phyloP scores from a whole-genome alignment of 352 stramenopile genomes.

The Pythium rhizo-oryzae region DNA sequence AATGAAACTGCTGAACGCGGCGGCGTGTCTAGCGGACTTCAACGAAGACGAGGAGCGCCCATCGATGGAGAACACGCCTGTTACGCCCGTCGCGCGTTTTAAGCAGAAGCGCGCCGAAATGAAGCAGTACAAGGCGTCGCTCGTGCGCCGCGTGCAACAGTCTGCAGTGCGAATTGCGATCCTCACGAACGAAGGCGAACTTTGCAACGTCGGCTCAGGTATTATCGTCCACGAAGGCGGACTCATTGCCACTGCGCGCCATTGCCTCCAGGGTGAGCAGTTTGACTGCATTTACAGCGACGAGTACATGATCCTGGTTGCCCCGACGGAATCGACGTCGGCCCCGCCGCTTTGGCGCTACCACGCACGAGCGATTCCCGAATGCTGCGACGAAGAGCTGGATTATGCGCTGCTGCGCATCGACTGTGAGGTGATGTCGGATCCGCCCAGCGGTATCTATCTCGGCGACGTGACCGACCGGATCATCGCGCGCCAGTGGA shows the following conservation, averaged over 20 bases:
- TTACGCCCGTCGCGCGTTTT: constrained; percentile 79
- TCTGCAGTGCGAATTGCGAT: constrained; percentile 86
- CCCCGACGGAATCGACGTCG: constrained; percentile 81
- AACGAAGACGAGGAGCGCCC: constrained; percentile 78
- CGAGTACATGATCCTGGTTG: constrained; percentile 88
- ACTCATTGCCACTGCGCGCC: constrained; percentile 75
- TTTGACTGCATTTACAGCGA: constrained; percentile 89
- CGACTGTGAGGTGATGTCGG: constrained; percentile 84
- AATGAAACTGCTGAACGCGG: constrained; percentile 86
- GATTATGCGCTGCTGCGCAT: constrained; percentile 85
- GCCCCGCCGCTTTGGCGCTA: constrained; percentile 85
- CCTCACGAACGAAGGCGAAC: constrained; percentile 79
- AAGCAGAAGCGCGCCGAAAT: constrained; percentile 82
- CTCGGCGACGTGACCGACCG: constrained; percentile 88
- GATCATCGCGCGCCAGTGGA: constrained; percentile 86
- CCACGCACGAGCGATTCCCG: constrained; percentile 74
- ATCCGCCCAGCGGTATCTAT: constrained; percentile 86
- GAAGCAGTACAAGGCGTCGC: constrained; percentile 85
- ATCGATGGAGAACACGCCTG: constrained; percentile 60
- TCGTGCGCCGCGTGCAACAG: constrained; percentile 85
- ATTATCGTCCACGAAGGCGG: constrained; percentile 87
- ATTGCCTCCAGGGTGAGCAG: constrained; percentile 83
- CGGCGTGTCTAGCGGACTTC: constrained; percentile 80
- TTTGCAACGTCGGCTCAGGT: constrained; percentile 86
- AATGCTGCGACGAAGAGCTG: constrained; percentile 85